phyloP scores from a whole-genome alignment of 1,284 basidiomycete genomes.

The Trametes pubescens region DNA sequence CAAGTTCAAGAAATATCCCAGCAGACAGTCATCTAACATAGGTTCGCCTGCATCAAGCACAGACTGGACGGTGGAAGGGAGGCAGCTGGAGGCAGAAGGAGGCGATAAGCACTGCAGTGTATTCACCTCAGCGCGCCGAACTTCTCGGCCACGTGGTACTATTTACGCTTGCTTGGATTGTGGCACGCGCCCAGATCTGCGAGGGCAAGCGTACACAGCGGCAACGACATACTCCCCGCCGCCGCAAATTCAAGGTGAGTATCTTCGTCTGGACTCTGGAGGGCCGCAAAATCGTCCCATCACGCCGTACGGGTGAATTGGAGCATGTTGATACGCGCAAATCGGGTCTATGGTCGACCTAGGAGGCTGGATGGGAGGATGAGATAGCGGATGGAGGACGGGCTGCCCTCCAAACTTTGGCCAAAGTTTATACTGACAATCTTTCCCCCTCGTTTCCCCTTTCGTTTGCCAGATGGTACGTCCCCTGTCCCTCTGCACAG shows the following conservation, averaged over 20 bases:
- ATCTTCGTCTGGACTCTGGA: constrained; percentile 11
- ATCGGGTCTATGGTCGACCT: neutral
- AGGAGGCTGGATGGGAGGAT: constrained; percentile 26
- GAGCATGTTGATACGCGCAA: constrained; percentile 19
- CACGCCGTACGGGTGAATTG: constrained; percentile 5
- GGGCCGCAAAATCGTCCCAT: constrained; percentile 8
- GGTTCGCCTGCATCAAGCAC: no score
- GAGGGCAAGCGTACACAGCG: constrained; percentile 23
- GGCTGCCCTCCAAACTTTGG: neutral
- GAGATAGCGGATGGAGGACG: constrained; percentile 23
- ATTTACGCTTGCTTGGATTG: constrained; percentile 24
- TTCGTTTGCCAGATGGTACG: constrained; percentile 57
- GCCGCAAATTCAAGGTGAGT: constrained; percentile 36
- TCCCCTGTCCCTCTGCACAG: constrained; percentile 19
- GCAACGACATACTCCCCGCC: constrained; percentile 28
- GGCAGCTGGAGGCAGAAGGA: neutral
- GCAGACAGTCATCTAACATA: no score
- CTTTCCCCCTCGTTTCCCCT: constrained; percentile 10
- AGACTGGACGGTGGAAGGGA: constrained; percentile 1
- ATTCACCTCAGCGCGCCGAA: neutral
- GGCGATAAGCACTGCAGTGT: neutral
- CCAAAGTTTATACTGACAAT: constrained; percentile 4
- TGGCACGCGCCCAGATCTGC: constrained; percentile 25
- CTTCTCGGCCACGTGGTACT: constrained; percentile 18
- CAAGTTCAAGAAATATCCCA: no score